A percentile compares a stretch with the other conserved stretches of the same genome.
Conservation (phyloP, 2,329 filamentous ascomycete genomes). For the Exophiala alcalophila region DNA sequence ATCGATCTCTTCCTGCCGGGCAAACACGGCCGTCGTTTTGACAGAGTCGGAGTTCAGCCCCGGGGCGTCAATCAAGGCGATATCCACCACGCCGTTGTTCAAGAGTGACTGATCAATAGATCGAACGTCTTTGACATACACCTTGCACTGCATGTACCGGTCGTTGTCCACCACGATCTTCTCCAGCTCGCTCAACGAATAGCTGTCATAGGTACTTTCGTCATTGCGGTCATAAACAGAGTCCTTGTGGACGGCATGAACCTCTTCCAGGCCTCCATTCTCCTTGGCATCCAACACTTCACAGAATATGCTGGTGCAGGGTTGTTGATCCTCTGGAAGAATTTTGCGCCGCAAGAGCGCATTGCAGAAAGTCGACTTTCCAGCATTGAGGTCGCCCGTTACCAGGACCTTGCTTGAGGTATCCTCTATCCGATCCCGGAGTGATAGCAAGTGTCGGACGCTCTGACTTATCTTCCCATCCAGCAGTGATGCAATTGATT, state of each 20-base stretch:
- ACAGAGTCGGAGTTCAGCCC: slow-evolving; percentile 94
- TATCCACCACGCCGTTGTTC: slow-evolving; percentile 97
- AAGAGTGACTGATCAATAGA: slow-evolving; percentile 88
- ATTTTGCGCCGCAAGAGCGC: slow-evolving; percentile 90
- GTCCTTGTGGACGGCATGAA: slow-evolving; percentile 88
- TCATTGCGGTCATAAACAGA: slow-evolving; percentile 79
- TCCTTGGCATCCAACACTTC: slow-evolving; percentile 91
- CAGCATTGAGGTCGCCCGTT: slow-evolving; percentile 93
- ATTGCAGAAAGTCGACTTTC: slow-evolving; percentile 98
- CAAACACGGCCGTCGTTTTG: slow-evolving; percentile 96
- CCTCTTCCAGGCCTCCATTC: slow-evolving; percentile 88
- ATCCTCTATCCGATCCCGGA: slow-evolving; percentile 93
- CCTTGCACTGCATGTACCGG: slow-evolving; percentile 89
- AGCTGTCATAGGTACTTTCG: slow-evolving; percentile 91
- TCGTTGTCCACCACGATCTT: slow-evolving; percentile 86
- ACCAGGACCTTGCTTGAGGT: slow-evolving; percentile 95
- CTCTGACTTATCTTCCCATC: slow-evolving; percentile 94
- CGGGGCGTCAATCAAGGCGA: slow-evolving; percentile 93
- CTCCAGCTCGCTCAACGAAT: slow-evolving; percentile 72
- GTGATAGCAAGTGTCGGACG: slow-evolving; percentile 79
- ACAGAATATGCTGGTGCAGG: slow-evolving; percentile 97
- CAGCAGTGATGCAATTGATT: slow-evolving; percentile 81
- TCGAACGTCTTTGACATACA: slow-evolving; percentile 89
- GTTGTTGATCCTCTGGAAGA: slow-evolving; percentile 93
- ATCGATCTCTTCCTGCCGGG: slow-evolving; percentile 95